Conservation (phyloP, 441 rosid genomes). For the Pelargonium cotyledonis region DNA sequence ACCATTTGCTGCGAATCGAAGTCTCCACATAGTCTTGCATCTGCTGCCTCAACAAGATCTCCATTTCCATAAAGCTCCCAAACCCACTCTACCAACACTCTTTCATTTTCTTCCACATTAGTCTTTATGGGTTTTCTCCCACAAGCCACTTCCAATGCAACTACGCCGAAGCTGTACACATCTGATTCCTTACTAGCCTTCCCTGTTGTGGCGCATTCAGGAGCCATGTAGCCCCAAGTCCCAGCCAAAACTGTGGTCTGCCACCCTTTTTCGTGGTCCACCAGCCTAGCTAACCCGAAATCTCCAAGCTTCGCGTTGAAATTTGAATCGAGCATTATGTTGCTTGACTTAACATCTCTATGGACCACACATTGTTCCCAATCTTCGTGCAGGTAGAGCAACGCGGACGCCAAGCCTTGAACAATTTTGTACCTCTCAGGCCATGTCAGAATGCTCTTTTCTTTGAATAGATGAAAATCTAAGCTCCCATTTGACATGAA, state of each 20-base stretch:
- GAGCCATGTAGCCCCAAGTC: not conserved
- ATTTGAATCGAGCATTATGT: constrained; percentile 32
- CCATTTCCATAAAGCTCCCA: constrained; percentile 35
- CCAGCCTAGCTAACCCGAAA: constrained; percentile 30
- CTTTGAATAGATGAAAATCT: constrained; percentile 27
- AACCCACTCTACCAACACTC: constrained; percentile 33
- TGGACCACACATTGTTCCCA: constrained; percentile 42
- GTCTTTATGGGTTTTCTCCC: constrained; percentile 24
- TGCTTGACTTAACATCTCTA: constrained; percentile 33
- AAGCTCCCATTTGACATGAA: constrained; percentile 46
- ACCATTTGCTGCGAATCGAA: constrained; percentile 23
- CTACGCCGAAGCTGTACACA: too few species aligned
- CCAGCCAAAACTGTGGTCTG: constrained; percentile 15
- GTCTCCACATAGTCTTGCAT: constrained; percentile 15
- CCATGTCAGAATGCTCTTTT: constrained; percentile 22
- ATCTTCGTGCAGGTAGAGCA: constrained; percentile 36
- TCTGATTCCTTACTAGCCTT: constrained; percentile 17
- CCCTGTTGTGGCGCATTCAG: not conserved
- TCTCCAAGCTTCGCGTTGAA: constrained; percentile 34
- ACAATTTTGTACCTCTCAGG: constrained; percentile 23
- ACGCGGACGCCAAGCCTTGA: constrained; percentile 26
- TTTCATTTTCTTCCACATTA: constrained; percentile 7
- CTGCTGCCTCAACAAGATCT: not conserved
- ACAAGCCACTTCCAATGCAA: constrained; percentile 18
- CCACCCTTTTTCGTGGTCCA: constrained; percentile 18